Evolutionary conservation across 2,329 filamentous ascomycete genomes (phyloP), one percentile per base, ranked within the genome.

Genomic region (Ambrosiella xylebori): DNA sequence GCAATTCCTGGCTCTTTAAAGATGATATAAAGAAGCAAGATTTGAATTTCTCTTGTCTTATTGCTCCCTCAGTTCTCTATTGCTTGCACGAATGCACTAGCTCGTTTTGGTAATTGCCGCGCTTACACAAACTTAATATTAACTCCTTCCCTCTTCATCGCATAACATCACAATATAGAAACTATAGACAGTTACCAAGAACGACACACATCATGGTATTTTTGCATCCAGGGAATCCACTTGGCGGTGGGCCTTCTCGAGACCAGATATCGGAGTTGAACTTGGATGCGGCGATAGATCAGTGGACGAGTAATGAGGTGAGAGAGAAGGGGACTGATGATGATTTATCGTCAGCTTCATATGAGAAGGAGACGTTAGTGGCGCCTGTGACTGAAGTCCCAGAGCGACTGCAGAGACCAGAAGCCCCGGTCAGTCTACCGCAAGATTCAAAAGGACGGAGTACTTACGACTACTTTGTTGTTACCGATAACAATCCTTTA

Each of bases 401-500:
- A 47, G 44, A 47, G 44, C 2, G 19, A 17, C 7, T 47, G 27
- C 27, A 27, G 27, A 27, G 27, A 41, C 39, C 39, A 12, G 39
- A 41, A 41, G 39, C n/a, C 47, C 47, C 6, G 13, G 19, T 19
- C 47, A 51, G 7, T 8, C 44, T 47, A 13, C n/a, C n/a, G 27
- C 27, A 27, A 27, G 27, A 27, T 27, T 3, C 27, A 11, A 41
- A 41, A n/a, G 35, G 3, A 11, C 55, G 54, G 38, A 45, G 19
- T 27, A 52, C 15, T n/a, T 41, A 17, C 3, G 54, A 55, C 8
- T 57, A 57, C 35, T 50, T 61, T 39, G 27, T 53, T 12, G 49
- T 41, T 1, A 59, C 56, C 4, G 57, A 58, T 36, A 57, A 52
- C 17, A 57, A 49, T 11, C 59, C 56, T 15, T 27, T 41, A 11